Percentiles rank a stretch among this genome's conserved stretches.
phyloP scores from a whole-genome alignment of 1,284 basidiomycete species.

The Sanghuangporus baumii region DNA sequence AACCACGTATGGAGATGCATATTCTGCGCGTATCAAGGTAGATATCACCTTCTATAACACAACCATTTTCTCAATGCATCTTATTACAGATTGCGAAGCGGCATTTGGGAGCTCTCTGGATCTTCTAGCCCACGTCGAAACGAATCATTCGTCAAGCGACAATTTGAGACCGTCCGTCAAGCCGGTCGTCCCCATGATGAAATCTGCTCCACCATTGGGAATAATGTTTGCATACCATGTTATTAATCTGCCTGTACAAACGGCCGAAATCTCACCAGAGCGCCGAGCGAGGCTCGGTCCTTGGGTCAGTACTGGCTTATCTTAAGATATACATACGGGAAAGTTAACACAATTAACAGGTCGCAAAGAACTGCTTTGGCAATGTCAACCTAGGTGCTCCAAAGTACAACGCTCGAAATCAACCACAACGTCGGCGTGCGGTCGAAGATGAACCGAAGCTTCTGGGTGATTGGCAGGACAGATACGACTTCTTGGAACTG shows the following conservation, averaged over 20 bases:
- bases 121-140: constrained; percentile 31
- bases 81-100: constrained; percentile 36
- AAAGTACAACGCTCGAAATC: constrained; percentile 5
- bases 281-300: constrained; percentile 45
- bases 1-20: constrained; percentile 39
- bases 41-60: constrained; percentile 6
- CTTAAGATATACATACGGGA: background rate
- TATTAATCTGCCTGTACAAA: constrained; percentile 36
- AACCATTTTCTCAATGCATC: constrained; percentile 2
- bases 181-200: constrained; percentile 28
- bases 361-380: constrained; percentile 30
- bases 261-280: constrained; percentile 38
- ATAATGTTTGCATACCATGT: constrained; percentile 45
- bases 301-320: constrained; percentile 38
- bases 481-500: constrained; percentile 14
- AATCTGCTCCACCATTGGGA: constrained; percentile 23
- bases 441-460: background rate
- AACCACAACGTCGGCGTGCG: background rate
- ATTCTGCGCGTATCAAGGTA: constrained; percentile 44
- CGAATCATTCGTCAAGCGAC: constrained; percentile 26
- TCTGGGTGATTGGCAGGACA: constrained; percentile 2
- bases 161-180: constrained; percentile 30
- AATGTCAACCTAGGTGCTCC: constrained; percentile 23
- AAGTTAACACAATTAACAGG: constrained; percentile 21
- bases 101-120: constrained; percentile 32